phyloP scores from a whole-genome alignment of 768 basidiomycete species.

The Leccinum truebloodii region DNA sequence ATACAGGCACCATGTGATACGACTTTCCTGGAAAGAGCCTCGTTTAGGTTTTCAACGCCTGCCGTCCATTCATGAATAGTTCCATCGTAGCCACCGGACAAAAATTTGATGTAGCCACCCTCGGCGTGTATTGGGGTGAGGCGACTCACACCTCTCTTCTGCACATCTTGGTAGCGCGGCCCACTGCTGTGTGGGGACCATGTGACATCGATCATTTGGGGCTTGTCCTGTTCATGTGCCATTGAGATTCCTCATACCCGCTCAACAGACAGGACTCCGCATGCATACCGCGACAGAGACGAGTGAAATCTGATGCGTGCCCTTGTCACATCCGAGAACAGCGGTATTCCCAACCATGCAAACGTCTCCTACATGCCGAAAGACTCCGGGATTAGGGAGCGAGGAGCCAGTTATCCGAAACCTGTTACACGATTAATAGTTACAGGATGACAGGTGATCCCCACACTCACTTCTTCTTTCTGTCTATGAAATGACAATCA shows the following conservation, averaged over 20 bases:
- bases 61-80: conserved; percentile 42
- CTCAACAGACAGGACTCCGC: conserved; percentile 28
- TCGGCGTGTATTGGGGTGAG: conserved; percentile 40
- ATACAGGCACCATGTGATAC: conserved; percentile 31
- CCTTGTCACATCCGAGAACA: conserved; percentile 45
- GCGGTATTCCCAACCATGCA: conserved; percentile 42
- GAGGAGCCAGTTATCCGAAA: conserved; percentile 40
- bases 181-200: conserved; percentile 35
- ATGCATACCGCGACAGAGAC: conserved; percentile 36
- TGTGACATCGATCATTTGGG: conserved; percentile 33
- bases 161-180: conserved; percentile 25
- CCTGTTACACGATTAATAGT: conserved; percentile 27
- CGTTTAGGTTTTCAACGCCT: conserved; percentile 18
- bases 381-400: conserved; percentile 37
- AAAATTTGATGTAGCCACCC: conserved; percentile 38
- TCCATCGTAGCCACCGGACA: conserved; percentile 52
- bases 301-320: conserved; percentile 44
- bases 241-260: conserved; percentile 24
- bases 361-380: conserved; percentile 48
- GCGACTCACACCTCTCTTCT: conserved; percentile 41
- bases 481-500: conserved; percentile 46
- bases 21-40: conserved; percentile 30
- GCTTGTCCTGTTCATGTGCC: conserved; percentile 31
- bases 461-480: conserved; percentile 30
- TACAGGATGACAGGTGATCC: conserved; percentile 2